Base-by-base conservation (phyloP, 768 basidiomycete species). In the Lentinula aciculospora region DNA sequence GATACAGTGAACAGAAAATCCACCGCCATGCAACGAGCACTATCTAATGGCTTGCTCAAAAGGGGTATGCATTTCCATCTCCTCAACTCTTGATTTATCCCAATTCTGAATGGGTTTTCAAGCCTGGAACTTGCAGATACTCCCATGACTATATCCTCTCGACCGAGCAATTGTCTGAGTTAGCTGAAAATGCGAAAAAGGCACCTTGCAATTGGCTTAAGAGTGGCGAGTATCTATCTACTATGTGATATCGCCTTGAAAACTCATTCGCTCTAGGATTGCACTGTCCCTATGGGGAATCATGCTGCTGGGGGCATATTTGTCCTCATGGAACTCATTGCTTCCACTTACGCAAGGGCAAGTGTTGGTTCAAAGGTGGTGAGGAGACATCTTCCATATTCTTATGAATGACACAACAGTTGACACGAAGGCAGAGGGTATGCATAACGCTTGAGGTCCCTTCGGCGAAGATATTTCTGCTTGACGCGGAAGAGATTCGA, bases 361-460 rank as follows among this genome's bases (percentile, higher is more conserved):
- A 87, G 71, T 92, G 90, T 67, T 91, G 90, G 88, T 92, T 92
- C 71, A 91, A 92, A 79, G 89, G 86, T 64, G 79, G 81, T 80
- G 60, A 48, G 77, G 9, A 34, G 6, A 31, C 7, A 6, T 12
- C 1, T 44, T 15, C n/a, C n/a, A n/a, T n/a, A n/a, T n/a, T n/a
- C n/a, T n/a, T n/a, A n/a, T n/a, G n/a, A n/a, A n/a, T n/a, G n/a
- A n/a, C n/a, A n/a, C n/a, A n/a, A n/a, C n/a, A n/a, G n/a, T n/a
- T 19, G n/a, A 31, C 12, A 27, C 17, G 12, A 17, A 10, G n/a
- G 17, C 51, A 60, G 59, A 60, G 15, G 46, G 32, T 32, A 57
- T 60, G 59, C 58, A 60, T 53, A 28, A 37, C 19, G 34, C 25
- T 37, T 23, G 25, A 28, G 9, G 9, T 29, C 12, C 15, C 47